Percentiles rank a stretch among this genome's conserved stretches.
phyloP scores from a whole-genome alignment of 1,284 basidiomycete genomes.

The Pterulicium gracile region DNA sequence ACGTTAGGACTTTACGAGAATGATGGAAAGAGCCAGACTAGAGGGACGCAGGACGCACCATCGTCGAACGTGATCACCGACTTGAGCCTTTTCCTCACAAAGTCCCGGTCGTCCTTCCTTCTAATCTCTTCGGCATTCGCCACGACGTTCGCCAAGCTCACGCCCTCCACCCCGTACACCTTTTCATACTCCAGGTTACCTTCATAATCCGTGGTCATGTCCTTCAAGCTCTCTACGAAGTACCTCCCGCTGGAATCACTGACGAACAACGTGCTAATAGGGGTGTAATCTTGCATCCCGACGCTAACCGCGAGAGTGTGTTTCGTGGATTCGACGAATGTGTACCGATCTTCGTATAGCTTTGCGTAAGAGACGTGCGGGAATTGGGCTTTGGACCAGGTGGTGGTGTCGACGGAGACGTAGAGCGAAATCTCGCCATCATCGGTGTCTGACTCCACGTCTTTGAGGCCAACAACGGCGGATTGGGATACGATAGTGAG shows the following conservation, averaged over 20 bases:
- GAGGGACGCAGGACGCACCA: slow-evolving; percentile 33
- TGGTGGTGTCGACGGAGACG: slow-evolving; percentile 71
- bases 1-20: too few relatives aligned
- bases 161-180: slow-evolving; percentile 86
- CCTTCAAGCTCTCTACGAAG: slow-evolving; percentile 85
- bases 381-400: slow-evolving; percentile 78
- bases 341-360: slow-evolving; percentile 86
- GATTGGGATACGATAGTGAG: slow-evolving; percentile 88
- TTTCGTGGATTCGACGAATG: slow-evolving; percentile 87
- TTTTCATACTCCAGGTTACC: slow-evolving; percentile 95
- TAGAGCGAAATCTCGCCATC: slow-evolving; percentile 75
- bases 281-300: slow-evolving; percentile 57
- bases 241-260: slow-evolving; percentile 91
- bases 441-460: too few relatives aligned
- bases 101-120: too few relatives aligned
- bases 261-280: slow-evolving; percentile 87
- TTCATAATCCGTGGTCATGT: slow-evolving; percentile 81
- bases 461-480: slow-evolving; percentile 79
- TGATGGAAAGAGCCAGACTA: background rate
- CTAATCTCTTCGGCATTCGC: too few relatives aligned
- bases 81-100: too few relatives aligned
- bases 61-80: slow-evolving; percentile 89
- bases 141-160: slow-evolving; percentile 86
- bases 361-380: slow-evolving; percentile 75
- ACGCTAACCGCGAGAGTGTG: slow-evolving; percentile 94